phyloP scores from a whole-genome alignment of 495 filamentous ascomycete genomes.

The Pyronema domesticum region DNA sequence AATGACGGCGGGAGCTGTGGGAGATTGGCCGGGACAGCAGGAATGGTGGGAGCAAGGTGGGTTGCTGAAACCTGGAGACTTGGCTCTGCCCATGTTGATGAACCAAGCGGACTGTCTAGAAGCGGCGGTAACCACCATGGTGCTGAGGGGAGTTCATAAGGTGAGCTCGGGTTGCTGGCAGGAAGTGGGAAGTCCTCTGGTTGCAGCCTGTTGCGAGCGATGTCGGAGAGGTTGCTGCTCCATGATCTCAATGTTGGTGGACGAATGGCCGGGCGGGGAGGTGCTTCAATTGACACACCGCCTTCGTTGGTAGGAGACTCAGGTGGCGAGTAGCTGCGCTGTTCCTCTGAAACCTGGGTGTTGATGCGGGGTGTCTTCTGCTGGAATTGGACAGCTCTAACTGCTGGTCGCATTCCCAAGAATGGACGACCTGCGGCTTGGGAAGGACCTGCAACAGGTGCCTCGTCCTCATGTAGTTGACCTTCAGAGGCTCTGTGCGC shows the following conservation, averaged over 20 bases:
- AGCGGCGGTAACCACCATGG: constrained; percentile 1
- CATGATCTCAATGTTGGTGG: not conserved
- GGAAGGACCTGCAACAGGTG: no score
- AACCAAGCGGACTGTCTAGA: not conserved
- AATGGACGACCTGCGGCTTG: no score
- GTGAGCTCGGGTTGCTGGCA: constrained; percentile 1
- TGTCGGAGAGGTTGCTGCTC: not conserved
- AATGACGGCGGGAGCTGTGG: not conserved
- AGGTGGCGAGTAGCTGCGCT: not conserved
- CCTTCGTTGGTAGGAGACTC: not conserved
- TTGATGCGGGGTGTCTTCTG: no score
- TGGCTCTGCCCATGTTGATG: not conserved
- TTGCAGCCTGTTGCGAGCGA: not conserved
- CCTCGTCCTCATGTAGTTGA: no score
- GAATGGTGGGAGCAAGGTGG: not conserved
- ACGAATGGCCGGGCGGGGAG: not conserved
- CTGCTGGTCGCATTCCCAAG: no score
- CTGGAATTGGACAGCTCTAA: no score
- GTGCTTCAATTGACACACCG: not conserved
- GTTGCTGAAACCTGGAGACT: not conserved
- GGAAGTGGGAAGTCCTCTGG: not conserved
- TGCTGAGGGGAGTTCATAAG: not conserved
- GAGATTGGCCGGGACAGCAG: not conserved
- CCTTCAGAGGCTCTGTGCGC: no score
- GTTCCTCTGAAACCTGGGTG: not conserved